phyloP scores from a whole-genome alignment of 2,329 filamentous ascomycete genomes.

The Penicillium sp. region DNA sequence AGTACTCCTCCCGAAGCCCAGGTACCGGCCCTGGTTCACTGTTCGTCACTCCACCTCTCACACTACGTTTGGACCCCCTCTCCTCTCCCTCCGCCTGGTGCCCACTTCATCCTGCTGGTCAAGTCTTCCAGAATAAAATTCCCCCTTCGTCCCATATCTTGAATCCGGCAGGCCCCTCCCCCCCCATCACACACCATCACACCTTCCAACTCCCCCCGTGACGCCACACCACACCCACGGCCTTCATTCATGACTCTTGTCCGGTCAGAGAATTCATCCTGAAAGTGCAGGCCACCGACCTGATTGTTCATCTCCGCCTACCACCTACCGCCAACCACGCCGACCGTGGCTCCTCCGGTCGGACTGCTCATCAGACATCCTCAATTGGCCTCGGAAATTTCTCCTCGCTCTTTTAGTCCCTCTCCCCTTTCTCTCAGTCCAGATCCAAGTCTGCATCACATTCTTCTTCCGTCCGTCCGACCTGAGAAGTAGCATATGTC shows the following conservation, averaged over 20 bases:
- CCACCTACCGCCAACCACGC: neutral
- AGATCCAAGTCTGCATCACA: constrained; percentile 18
- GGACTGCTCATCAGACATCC: neutral
- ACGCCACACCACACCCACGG: too few relatives aligned
- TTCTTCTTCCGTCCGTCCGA: constrained; percentile 12
- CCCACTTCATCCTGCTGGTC: too few relatives aligned
- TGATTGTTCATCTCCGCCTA: neutral
- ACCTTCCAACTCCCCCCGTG: too few relatives aligned
- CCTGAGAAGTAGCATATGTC: constrained; percentile 11
- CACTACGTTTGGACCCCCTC: too few relatives aligned
- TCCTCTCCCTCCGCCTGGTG: too few relatives aligned
- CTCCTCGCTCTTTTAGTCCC: constrained; percentile 9
- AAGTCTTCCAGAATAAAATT: neutral
- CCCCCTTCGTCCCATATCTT: neutral
- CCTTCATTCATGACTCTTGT: too few relatives aligned
- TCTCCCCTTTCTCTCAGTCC: constrained; percentile 19
- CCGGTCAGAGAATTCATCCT: too few relatives aligned
- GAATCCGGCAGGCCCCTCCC: too few relatives aligned
- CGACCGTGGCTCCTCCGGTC: constrained; percentile 1
- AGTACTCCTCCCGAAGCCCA: too few relatives aligned
- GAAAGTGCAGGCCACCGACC: too few relatives aligned
- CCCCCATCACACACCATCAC: too few relatives aligned
- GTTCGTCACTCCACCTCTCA: neutral
- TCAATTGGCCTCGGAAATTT: constrained; percentile 16
- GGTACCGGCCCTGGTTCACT: too few relatives aligned